phyloP scores from a whole-genome alignment of 2,329 filamentous ascomycete genomes.

The Neofusicoccum umdonicola region DNA sequence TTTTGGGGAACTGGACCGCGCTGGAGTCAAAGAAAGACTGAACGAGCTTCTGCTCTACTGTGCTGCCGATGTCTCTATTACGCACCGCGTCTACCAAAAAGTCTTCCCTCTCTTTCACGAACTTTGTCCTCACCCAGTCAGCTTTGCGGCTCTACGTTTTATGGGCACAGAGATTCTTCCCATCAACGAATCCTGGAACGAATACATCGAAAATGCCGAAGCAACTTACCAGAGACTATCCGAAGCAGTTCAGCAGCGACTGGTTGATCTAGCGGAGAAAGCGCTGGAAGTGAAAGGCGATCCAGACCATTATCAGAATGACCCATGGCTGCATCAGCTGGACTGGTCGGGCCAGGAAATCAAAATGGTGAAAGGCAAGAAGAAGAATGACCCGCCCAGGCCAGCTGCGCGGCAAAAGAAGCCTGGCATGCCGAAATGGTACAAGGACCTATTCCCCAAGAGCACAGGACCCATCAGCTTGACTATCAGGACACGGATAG shows the following conservation, averaged over 20 bases:
- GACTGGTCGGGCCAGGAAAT: slow-evolving; percentile 95
- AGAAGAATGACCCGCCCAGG: slow-evolving; percentile 74
- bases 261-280: slow-evolving; percentile 71
- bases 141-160: slow-evolving; percentile 89
- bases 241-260: slow-evolving; percentile 71
- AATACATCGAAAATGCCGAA: slow-evolving; percentile 81
- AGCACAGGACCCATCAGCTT: slow-evolving; percentile 68
- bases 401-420: slow-evolving; percentile 84
- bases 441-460: slow-evolving; percentile 81
- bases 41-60: slow-evolving; percentile 90
- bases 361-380: slow-evolving; percentile 87
- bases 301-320: slow-evolving; percentile 66
- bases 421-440: slow-evolving; percentile 94
- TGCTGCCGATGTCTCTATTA: slow-evolving; percentile 88
- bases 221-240: slow-evolving; percentile 76
- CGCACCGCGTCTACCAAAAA: slow-evolving; percentile 89
- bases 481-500: slow-evolving; percentile 82
- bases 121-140: slow-evolving; percentile 93
- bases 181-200: slow-evolving; percentile 82
- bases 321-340: slow-evolving; percentile 89
- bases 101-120: slow-evolving; percentile 88
- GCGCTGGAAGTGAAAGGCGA: slow-evolving; percentile 73
- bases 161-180: slow-evolving; percentile 92
- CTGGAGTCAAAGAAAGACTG: slow-evolving; percentile 67
- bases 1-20: slow-evolving; percentile 77